Conservation (phyloP, 192 early-diverging fungal genomes). For the Funneliformis mosseae region DNA sequence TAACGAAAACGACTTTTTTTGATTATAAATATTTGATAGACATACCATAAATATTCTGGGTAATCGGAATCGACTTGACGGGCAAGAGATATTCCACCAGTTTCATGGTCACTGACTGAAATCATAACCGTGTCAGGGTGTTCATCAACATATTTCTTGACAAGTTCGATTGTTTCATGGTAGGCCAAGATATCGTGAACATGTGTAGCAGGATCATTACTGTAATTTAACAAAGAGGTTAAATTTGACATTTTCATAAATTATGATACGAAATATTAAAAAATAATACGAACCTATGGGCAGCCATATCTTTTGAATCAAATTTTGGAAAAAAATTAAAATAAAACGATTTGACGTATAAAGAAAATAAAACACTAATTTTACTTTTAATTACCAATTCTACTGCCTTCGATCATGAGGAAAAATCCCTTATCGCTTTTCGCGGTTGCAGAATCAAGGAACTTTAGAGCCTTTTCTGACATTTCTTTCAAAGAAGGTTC, state of each 20-base stretch:
- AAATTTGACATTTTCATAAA: not conserved
- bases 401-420: constrained; percentile 94
- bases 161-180: constrained; percentile 71
- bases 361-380: not conserved
- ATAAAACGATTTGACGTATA: not conserved
- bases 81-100: constrained; percentile 88
- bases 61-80: constrained; percentile 70
- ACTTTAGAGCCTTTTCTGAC: constrained; percentile 77
- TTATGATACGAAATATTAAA: not conserved
- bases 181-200: constrained; percentile 91
- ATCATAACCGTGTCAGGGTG: constrained; percentile 90
- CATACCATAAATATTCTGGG: constrained; percentile 83
- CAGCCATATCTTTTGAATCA: constrained; percentile 78
- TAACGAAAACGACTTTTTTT: not conserved
- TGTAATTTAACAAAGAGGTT: constrained; percentile 33
- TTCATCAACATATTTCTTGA: constrained; percentile 75
- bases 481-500: constrained; percentile 88
- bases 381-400: constrained; percentile 60
- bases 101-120: constrained; percentile 94
- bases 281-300: constrained; percentile 61
- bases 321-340: not conserved
- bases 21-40: not conserved
- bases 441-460: constrained; percentile 61
- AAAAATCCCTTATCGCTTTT: constrained; percentile 79
- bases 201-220: constrained; percentile 92